Evolutionary conservation across 2,329 filamentous ascomycete species (phyloP).

Genomic region (Ilyonectria mors-panacis): DNA sequence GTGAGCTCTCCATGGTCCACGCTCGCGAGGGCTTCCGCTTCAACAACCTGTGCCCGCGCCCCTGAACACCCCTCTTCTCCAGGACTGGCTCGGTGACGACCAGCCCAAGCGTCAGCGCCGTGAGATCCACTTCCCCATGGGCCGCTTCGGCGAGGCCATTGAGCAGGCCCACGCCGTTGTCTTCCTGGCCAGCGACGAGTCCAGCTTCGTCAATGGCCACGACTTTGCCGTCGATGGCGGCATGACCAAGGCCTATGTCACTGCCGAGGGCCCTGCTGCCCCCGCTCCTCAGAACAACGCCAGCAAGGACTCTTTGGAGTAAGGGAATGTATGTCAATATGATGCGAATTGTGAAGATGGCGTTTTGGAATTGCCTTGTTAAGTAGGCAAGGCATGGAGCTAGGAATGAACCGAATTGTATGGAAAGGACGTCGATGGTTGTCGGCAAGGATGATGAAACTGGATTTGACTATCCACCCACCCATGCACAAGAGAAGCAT

Average conservation of each 20-base stretch:
- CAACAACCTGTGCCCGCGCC: conserved; percentile 91
- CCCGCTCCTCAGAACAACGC: conserved; percentile 73
- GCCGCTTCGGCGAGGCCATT: conserved; percentile 92
- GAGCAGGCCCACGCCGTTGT: conserved; percentile 93
- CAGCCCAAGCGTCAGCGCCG: conserved; percentile 83
- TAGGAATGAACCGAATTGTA: conserved; percentile 27
- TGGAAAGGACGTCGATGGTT: conserved; percentile 1
- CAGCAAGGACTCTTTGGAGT: conserved; percentile 62
- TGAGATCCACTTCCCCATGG: conserved; percentile 90
- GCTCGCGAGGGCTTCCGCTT: conserved; percentile 91
- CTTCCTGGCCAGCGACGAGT: conserved; percentile 90
- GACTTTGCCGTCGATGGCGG: conserved; percentile 98
- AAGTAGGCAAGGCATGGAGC: conserved; percentile 5
- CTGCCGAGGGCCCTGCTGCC: conserved; percentile 71
- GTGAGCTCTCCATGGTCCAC: conserved; percentile 93
- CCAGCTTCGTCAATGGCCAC: conserved; percentile 89
- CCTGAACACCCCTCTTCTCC: conserved; percentile 90
- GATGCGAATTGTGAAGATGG: conserved; percentile 20
- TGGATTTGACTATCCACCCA: not conserved
- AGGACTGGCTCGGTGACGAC: conserved; percentile 95
- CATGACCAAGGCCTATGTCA: conserved; percentile 93
- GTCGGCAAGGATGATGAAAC: not conserved
- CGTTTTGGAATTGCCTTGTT: conserved; percentile 19
- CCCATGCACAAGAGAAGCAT: not conserved
- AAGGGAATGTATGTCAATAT: conserved; percentile 23